These are phyloP conservation scores for Tephrocybe sp. DNA, from an alignment of 768 basidiomycete species.

Conservation along the genomic window DNA sequence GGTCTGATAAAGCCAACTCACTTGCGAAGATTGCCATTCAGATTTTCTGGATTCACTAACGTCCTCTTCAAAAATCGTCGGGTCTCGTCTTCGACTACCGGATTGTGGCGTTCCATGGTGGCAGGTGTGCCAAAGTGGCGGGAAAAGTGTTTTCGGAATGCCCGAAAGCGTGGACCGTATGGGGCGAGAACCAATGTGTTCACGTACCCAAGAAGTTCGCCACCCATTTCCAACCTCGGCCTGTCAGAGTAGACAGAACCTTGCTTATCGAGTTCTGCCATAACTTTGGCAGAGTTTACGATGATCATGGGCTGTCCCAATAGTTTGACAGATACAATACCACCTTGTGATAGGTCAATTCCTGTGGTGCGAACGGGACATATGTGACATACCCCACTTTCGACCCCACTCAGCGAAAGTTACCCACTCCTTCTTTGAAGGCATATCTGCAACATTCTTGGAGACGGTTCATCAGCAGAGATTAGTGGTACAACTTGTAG, in stretches of 20 bases:
- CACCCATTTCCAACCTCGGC: constrained; percentile 49
- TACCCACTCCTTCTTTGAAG: constrained; percentile 43
- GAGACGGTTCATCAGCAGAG: too few relatives aligned
- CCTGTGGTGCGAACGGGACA: neutral
- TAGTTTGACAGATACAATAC: constrained; percentile 35
- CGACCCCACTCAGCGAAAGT: constrained; percentile 50
- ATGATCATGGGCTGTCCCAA: constrained; percentile 49
- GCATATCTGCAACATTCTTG: constrained; percentile 54
- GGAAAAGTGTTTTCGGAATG: constrained; percentile 44
- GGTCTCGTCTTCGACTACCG: constrained; percentile 34
- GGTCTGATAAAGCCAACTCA: constrained; percentile 21
- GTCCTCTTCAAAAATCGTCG: constrained; percentile 37
- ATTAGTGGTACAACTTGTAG: too few relatives aligned
- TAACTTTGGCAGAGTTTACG: constrained; percentile 41
- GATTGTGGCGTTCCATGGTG: constrained; percentile 29
- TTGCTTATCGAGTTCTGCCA: constrained; percentile 49
- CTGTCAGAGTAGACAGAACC: constrained; percentile 49
- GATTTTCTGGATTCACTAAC: constrained; percentile 27
- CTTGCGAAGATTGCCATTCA: constrained; percentile 42
- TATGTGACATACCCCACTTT: constrained; percentile 43
- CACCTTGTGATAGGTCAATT: constrained; percentile 27
- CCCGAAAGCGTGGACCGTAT: constrained; percentile 43
- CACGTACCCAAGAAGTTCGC: constrained; percentile 49
- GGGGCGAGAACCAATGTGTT: constrained; percentile 45
- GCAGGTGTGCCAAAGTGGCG: constrained; percentile 37